A percentile compares a stretch with the other conserved stretches of the same genome.
These are phyloP conservation scores for Endothia cerciana DNA, from an alignment of 2,329 filamentous ascomycete species.

Conservation along the genomic window DNA sequence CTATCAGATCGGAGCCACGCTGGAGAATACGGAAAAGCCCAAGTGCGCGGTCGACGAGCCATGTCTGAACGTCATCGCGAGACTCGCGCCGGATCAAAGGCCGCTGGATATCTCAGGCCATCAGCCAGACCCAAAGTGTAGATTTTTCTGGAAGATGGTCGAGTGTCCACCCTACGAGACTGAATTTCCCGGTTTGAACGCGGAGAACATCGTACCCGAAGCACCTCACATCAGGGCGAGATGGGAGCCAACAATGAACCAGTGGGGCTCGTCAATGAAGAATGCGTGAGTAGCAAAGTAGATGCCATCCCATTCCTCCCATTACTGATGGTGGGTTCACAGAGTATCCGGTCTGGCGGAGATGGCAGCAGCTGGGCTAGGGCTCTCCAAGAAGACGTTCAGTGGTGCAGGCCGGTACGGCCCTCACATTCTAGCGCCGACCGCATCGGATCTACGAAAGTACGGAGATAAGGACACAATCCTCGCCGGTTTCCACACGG, in stretches of 20 bases:
- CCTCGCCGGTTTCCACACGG: slow-evolving; percentile 66
- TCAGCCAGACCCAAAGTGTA: slow-evolving; percentile 62
- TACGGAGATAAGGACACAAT: slow-evolving; percentile 61
- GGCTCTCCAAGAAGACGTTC: slow-evolving; percentile 56
- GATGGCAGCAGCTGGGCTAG: slow-evolving; percentile 62
- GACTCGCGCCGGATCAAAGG: slow-evolving; percentile 57
- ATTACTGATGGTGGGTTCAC: background rate
- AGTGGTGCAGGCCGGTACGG: slow-evolving; percentile 59
- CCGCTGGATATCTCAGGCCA: slow-evolving; percentile 62
- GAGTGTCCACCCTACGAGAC: slow-evolving; percentile 58
- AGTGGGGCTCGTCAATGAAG: slow-evolving; percentile 65
- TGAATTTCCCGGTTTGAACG: slow-evolving; percentile 58
- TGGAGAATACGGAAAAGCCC: slow-evolving; percentile 66
- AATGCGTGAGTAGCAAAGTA: slow-evolving; percentile 51
- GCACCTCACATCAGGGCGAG: slow-evolving; percentile 51
- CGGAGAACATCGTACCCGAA: slow-evolving; percentile 58
- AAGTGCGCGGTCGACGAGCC: slow-evolving; percentile 67
- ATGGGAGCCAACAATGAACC: slow-evolving; percentile 59
- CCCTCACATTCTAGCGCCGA: slow-evolving; percentile 65
- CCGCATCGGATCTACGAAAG: slow-evolving; percentile 59
- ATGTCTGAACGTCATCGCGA: slow-evolving; percentile 59
- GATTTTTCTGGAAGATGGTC: slow-evolving; percentile 66
- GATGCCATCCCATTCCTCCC: background rate
- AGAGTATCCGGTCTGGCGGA: slow-evolving; percentile 61
- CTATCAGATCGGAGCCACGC: slow-evolving; percentile 65